These are phyloP conservation scores for Stipa capillata DNA, from an alignment of 176 grass and related monocot species.

Conservation along the genomic window DNA sequence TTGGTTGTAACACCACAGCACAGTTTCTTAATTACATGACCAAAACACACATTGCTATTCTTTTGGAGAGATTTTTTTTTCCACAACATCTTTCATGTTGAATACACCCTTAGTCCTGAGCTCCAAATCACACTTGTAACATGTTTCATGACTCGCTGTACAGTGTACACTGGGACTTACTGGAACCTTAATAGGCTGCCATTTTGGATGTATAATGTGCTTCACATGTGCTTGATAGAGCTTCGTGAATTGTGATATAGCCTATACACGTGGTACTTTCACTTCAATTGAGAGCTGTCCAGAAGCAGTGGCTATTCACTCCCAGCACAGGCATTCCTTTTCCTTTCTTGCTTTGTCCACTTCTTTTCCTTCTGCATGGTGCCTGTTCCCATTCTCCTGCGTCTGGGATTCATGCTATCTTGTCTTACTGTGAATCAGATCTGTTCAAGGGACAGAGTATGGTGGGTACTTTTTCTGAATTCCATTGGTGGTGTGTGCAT, in stretches of 20 bases:
- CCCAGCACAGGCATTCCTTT: background rate
- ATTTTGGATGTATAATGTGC: background rate
- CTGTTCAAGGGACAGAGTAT: background rate
- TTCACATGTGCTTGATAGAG: background rate
- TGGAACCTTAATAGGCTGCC: background rate
- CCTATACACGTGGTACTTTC: slow-evolving; percentile 12
- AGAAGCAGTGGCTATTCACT: background rate
- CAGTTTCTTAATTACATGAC: slow-evolving; percentile 1
- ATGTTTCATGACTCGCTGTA: background rate
- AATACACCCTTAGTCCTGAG: background rate
- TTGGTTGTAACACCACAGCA: slow-evolving; percentile 17
- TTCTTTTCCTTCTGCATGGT: slow-evolving; percentile 21
- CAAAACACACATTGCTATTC: slow-evolving; percentile 1
- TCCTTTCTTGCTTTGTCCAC: background rate
- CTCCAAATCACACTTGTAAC: background rate
- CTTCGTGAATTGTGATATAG: background rate
- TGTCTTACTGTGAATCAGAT: too few relatives aligned
- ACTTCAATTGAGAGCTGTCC: background rate
- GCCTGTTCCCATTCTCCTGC: background rate
- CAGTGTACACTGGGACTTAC: too few relatives aligned
- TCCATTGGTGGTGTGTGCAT: too few relatives aligned
- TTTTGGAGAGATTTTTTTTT: slow-evolving; percentile 1
- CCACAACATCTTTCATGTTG: background rate
- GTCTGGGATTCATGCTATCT: too few relatives aligned
- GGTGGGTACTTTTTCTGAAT: background rate